Evolutionary conservation across 129 eudicot species (phyloP), one percentile per base, ranked within the genome.

Genomic region (Lactuca sativa): DNA sequence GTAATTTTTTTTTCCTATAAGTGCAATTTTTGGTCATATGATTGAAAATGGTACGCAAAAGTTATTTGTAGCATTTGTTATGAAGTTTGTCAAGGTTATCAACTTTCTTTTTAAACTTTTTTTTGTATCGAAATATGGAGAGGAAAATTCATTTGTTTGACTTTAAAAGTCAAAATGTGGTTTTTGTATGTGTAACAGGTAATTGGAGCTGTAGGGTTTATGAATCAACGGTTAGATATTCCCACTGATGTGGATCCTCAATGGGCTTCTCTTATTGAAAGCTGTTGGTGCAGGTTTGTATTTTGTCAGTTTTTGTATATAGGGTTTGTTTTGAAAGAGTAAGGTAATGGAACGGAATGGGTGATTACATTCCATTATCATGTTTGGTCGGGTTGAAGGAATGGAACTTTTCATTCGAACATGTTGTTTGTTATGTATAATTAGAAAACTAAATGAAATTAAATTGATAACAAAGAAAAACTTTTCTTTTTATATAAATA

Each of bases 201-300:
- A 49, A 87, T 90, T 58, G 98, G 95, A 78, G 95, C 97, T 32
- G 98, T 93, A 67, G 97, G 97, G 12, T 93, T 89, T 79, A 93
- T 93, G 97, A 82, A 90, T 77, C 92, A 93, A 68, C 86, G 89
- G 59, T 67, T 93, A 47, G 97, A 93, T 68, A 85, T 90, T 14
- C 98, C 98, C 6, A 66, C 82, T 66, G 92, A 89, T 15, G 83
- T 90, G 67, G 98, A 93, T 71, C 86, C 95, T 14, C 88, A 81
- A 63, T 93, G 98, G 98, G 88, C 80, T 70, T 77, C 88, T 30
- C 77, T 93, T 21, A 85, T 90, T 34, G 87, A 93, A 70, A 93
- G 95, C 82, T 93, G 98, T 83, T 93, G 92, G 84, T 73, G 65
- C 78, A 90, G 90, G 98, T 92, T 61, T 32, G 73, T 74, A 12